Evolutionary conservation across 345 rosid genomes (phyloP).

Genomic region (Linum usitatissimum): DNA sequence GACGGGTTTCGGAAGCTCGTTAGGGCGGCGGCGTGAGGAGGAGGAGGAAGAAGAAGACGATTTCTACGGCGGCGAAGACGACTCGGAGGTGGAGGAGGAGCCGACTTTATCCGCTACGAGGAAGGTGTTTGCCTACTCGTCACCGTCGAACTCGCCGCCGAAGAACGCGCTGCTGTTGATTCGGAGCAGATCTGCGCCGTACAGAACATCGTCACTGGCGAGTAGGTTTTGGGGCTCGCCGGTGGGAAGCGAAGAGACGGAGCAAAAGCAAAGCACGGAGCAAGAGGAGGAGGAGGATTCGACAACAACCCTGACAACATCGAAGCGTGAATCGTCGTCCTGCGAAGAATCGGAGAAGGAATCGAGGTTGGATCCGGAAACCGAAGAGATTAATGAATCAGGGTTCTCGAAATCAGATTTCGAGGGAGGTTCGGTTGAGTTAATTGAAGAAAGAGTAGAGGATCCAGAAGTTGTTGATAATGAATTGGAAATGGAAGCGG

Average conservation of each 20-base stretch:
- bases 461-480: slow-evolving; percentile 3
- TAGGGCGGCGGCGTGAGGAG: slow-evolving; percentile 11
- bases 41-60: neutral
- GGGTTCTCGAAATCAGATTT: slow-evolving; percentile 16
- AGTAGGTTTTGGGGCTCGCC: slow-evolving; percentile 72
- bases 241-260: slow-evolving; percentile 23
- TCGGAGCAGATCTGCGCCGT: slow-evolving; percentile 83
- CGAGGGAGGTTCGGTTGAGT: slow-evolving; percentile 11
- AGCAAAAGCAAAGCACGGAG: slow-evolving; percentile 18
- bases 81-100: slow-evolving; percentile 17
- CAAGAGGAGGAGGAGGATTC: slow-evolving; percentile 17
- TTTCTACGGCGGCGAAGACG: slow-evolving; percentile 4
- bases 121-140: slow-evolving; percentile 14
- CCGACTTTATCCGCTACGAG: neutral
- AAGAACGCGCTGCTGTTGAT: slow-evolving; percentile 56
- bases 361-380: slow-evolving; percentile 19
- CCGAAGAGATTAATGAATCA: slow-evolving; percentile 10
- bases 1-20: slow-evolving; percentile 4
- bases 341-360: slow-evolving; percentile 19
- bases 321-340: slow-evolving; percentile 21
- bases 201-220: slow-evolving; percentile 72
- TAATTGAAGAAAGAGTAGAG: slow-evolving; percentile 15
- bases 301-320: slow-evolving; percentile 14
- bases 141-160: slow-evolving; percentile 48
- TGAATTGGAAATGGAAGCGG: slow-evolving; percentile 17